Evolutionary conservation across 1,284 basidiomycete genomes (phyloP).

Genomic region (Leccinum proximum): DNA sequence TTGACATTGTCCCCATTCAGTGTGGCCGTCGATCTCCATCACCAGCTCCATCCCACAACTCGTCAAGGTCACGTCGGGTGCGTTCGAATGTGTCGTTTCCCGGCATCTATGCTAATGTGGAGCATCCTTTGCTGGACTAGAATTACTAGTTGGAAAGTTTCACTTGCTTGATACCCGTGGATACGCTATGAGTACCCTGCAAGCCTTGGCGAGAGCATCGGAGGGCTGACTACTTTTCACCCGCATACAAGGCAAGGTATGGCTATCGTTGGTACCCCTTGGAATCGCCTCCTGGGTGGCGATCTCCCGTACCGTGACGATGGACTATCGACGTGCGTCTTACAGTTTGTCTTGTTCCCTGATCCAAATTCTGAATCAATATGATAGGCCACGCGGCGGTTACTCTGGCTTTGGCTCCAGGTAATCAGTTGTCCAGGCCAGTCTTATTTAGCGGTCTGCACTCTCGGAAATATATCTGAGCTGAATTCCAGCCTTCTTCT

Average conservation of each 20-base stretch:
- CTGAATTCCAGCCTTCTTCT: neutral
- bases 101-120: neutral
- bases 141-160: slow-evolving; percentile 73
- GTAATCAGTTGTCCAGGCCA: slow-evolving; percentile 6
- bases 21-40: slow-evolving; percentile 52
- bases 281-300: slow-evolving; percentile 65
- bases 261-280: slow-evolving; percentile 63
- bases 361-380: slow-evolving; percentile 3
- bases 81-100: slow-evolving; percentile 14
- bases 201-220: neutral
- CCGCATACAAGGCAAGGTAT: slow-evolving; percentile 51
- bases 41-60: slow-evolving; percentile 64
- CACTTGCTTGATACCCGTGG: slow-evolving; percentile 68
- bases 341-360: neutral
- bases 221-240: no score
- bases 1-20: slow-evolving; percentile 26
- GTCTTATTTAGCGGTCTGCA: neutral
- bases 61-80: slow-evolving; percentile 68
- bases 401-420: neutral
- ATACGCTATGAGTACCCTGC: slow-evolving; percentile 44
- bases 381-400: slow-evolving; percentile 51
- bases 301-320: slow-evolving; percentile 50
- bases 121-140: slow-evolving; percentile 62
- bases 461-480: slow-evolving; percentile 33
- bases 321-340: slow-evolving; percentile 61